These are phyloP conservation scores for Ophiostoma sp. DNA, from an alignment of 2,329 filamentous ascomycete species.

Conservation along the genomic window DNA sequence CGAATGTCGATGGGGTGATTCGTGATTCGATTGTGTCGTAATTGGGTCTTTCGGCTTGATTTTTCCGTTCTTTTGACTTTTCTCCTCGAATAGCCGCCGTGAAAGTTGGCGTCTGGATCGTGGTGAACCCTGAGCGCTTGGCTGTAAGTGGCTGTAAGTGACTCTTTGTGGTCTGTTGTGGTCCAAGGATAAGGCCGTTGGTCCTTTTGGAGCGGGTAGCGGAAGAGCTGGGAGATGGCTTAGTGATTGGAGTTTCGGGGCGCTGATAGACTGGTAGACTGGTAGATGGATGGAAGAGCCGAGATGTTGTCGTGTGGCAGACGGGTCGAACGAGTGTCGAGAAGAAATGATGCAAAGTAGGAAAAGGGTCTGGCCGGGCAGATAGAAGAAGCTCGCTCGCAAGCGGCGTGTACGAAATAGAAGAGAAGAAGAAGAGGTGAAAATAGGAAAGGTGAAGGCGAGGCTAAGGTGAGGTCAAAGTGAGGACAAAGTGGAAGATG, in stretches of 20 bases:
- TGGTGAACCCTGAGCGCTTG: conserved; percentile 1
- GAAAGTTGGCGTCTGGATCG: background rate
- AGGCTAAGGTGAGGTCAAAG: background rate
- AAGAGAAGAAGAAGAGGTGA: background rate
- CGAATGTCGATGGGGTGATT: background rate
- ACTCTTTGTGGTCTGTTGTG: too few relatives aligned
- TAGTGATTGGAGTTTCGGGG: background rate
- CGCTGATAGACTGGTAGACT: background rate
- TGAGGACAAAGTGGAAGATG: conserved; percentile 3
- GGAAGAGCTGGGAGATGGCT: conserved; percentile 4
- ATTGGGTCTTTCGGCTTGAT: background rate
- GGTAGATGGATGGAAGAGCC: background rate
- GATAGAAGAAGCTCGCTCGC: background rate
- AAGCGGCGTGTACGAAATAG: background rate
- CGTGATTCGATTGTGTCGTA: conserved; percentile 1
- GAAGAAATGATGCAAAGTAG: background rate
- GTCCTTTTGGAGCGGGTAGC: background rate
- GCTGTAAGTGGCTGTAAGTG: background rate
- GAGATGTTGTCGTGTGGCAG: background rate
- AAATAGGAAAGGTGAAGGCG: background rate
- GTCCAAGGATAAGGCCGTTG: background rate
- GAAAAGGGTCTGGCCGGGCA: background rate
- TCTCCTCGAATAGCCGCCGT: background rate
- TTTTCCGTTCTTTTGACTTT: background rate
- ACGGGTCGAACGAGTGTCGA: background rate